Percentiles rank a stretch among this genome's conserved stretches.
These are phyloP conservation scores for Nicotiana obtusifolia DNA, from an alignment of 257 asterid genomes.

Conservation along the genomic window DNA sequence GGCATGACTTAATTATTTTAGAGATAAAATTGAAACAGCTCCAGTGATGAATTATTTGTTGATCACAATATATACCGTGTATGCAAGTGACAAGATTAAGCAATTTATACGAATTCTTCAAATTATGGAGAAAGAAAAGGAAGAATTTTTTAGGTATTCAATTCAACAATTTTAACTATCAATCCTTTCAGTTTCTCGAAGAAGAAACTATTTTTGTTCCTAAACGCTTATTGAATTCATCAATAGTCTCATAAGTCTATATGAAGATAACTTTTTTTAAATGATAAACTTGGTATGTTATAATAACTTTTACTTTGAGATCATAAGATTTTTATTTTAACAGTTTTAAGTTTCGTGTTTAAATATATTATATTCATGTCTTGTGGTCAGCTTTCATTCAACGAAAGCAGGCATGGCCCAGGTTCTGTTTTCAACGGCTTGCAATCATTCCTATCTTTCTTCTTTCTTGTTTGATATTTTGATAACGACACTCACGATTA, in stretches of 20 bases:
- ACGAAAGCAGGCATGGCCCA: neutral
- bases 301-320: too few species aligned
- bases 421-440: neutral
- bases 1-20: neutral
- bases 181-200: neutral
- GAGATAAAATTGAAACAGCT: neutral
- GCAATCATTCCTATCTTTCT: neutral
- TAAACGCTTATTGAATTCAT: neutral
- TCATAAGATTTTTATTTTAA: too few species aligned
- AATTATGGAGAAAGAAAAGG: too few species aligned
- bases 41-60: neutral
- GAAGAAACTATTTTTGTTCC: neutral
- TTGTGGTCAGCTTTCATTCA: neutral
- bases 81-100: too few species aligned
- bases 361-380: too few species aligned
- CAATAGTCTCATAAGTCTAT: too few species aligned
- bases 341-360: too few species aligned
- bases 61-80: too few species aligned
- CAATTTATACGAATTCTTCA: too few species aligned
- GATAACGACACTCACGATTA: neutral
- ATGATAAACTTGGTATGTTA: too few species aligned
- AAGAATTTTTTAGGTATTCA: too few species aligned
- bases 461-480: neutral
- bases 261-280: too few species aligned
- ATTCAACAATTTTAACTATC: neutral